phyloP scores from a whole-genome alignment of 352 stramenopile genomes.

The Phytopythium helicoides region DNA sequence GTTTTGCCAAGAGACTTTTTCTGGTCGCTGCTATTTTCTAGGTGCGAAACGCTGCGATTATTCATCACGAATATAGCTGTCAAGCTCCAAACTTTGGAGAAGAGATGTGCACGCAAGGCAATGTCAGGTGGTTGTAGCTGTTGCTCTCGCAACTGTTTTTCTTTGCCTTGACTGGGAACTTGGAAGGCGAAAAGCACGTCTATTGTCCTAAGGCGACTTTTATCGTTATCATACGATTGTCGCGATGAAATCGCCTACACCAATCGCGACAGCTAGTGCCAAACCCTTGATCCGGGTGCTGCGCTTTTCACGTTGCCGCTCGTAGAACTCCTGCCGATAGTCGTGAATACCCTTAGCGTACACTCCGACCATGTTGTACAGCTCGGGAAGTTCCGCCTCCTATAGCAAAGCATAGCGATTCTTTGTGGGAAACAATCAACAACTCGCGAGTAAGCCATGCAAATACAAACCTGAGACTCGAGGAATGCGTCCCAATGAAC shows the following conservation, averaged over 20 bases:
- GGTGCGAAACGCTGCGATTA: too few species aligned
- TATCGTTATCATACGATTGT: slow-evolving; percentile 40
- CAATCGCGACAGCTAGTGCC: slow-evolving; percentile 41
- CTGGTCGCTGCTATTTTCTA: too few species aligned
- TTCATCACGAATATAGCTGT: too few species aligned
- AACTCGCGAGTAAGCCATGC: too few species aligned
- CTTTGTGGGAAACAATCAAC: not conserved
- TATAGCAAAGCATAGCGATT: slow-evolving; percentile 6
- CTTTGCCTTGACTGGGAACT: too few species aligned
- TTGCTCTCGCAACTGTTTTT: too few species aligned
- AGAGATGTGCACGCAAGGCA: too few species aligned
- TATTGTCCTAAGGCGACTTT: too few species aligned
- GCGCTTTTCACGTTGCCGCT: slow-evolving; percentile 54
- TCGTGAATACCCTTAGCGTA: slow-evolving; percentile 76
- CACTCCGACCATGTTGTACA: slow-evolving; percentile 53
- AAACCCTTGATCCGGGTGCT: slow-evolving; percentile 56
- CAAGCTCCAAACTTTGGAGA: too few species aligned
- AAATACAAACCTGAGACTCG: slow-evolving; percentile 41
- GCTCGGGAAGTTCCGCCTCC: slow-evolving; percentile 58
- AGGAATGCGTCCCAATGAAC: slow-evolving; percentile 61
- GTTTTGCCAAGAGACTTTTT: too few species aligned
- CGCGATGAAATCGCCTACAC: slow-evolving; percentile 53
- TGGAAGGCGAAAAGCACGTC: too few species aligned
- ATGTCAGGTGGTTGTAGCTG: too few species aligned
- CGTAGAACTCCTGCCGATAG: slow-evolving; percentile 54